Evolutionary conservation across 2,329 filamentous ascomycete species (phyloP).

Genomic region (Penicillium hesseltinei): DNA sequence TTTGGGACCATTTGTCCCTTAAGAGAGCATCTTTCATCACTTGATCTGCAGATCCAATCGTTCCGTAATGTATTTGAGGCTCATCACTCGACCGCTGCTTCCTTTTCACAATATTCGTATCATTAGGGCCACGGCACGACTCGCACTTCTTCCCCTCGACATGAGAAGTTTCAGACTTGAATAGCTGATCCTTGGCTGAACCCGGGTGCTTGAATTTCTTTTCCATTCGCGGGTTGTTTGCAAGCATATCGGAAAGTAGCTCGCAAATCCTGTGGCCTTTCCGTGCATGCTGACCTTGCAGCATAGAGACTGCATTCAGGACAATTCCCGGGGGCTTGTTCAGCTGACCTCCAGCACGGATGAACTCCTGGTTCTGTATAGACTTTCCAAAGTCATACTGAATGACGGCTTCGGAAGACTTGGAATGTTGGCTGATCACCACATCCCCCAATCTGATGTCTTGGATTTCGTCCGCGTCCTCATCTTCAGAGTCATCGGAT

Average conservation of each 20-base stretch:
- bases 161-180: not conserved
- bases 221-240: not conserved
- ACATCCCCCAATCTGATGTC: not conserved
- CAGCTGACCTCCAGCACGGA: not conserved
- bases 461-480: not conserved
- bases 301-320: not conserved
- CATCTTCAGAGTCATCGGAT: not conserved
- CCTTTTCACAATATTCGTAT: not conserved
- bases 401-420: not conserved
- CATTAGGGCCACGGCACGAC: not conserved
- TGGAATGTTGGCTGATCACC: not conserved
- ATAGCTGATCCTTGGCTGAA: not conserved
- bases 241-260: not conserved
- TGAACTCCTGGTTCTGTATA: not conserved
- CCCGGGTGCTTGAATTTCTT: not conserved
- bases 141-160: not conserved
- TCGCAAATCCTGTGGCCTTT: not conserved
- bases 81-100: not conserved
- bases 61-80: not conserved
- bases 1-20: not conserved
- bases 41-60: not conserved
- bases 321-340: not conserved
- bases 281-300: not conserved
- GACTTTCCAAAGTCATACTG: not conserved
- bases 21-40: not conserved